Conservation (phyloP, 1,284 basidiomycete genomes). For the Trichosporon coremiiforme region DNA sequence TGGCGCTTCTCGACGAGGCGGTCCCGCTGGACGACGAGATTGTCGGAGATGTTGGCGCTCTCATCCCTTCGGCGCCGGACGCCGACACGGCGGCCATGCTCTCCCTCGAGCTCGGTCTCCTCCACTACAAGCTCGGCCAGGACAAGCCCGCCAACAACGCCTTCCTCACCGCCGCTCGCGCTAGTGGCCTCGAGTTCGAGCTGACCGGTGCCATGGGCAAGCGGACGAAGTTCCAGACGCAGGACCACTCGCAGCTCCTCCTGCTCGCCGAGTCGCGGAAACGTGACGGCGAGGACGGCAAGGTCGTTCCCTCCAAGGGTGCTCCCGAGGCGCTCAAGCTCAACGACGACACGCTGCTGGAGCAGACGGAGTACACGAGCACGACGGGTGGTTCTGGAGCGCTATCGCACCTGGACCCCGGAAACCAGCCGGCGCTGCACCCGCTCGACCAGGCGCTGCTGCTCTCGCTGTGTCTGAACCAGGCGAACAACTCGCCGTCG, state of each 20-base stretch:
- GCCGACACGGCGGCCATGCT: constrained; percentile 69
- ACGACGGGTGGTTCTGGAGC: constrained; percentile 41
- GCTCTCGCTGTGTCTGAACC: constrained; percentile 82
- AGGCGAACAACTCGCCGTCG: constrained; percentile 80
- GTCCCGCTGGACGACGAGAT: constrained; percentile 64
- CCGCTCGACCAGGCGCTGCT: constrained; percentile 90
- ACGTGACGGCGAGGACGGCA: constrained; percentile 56
- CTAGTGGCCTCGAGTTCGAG: constrained; percentile 82
- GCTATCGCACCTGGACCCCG: constrained; percentile 71
- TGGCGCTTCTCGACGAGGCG: constrained; percentile 83
- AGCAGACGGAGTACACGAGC: constrained; percentile 84
- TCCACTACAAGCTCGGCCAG: constrained; percentile 69
- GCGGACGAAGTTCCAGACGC: constrained; percentile 90
- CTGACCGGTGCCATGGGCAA: constrained; percentile 91
- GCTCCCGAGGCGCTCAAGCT: constrained; percentile 78
- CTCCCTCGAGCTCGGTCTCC: constrained; percentile 76
- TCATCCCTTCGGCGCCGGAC: constrained; percentile 54
- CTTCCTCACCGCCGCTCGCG: constrained; percentile 76
- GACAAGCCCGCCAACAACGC: constrained; percentile 76
- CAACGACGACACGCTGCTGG: constrained; percentile 95
- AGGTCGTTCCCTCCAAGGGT: constrained; percentile 36
- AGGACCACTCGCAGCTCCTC: constrained; percentile 84
- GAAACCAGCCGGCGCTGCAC: constrained; percentile 79
- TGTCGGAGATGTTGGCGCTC: constrained; percentile 60
- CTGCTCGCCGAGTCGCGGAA: constrained; percentile 80